Base-by-base conservation (phyloP, 345 rosid genomes). In the Brassica juncea region DNA sequence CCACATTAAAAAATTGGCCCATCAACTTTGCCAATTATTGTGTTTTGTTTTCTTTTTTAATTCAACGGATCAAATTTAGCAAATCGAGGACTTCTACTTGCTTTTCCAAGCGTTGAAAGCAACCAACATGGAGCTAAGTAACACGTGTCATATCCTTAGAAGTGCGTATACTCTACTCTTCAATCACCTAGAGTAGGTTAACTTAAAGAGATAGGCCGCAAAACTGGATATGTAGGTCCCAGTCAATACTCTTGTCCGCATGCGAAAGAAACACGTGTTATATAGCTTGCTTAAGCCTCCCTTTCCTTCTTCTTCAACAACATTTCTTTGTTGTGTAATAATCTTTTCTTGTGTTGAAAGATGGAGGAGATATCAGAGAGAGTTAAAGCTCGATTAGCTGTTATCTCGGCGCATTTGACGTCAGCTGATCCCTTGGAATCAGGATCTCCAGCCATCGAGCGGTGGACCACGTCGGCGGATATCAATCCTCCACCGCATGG, bases 351-450 rank as follows among this genome's bases (percentile, higher is more conserved):
- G 10, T 27, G 65, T 32, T 28, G 2, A 25, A 79, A 23, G 16
- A 82, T 74, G 76, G 86, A 81, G 76, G 85, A 81, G 73, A 25
- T 71, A 31, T 71, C 84, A 4, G 81, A 74, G 44, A 79, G 65
- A 75, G 83, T 79, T 25, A 49, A 72, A 19, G 93, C 95, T 77
- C 85, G 98, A 4, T 80, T 95, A 76, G 92, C 91, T 31, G 91
- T 95, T 28, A 86, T 95, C 47, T 73, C 92, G 0, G 86, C 90
- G 44, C 99, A 93, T 71, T 81, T 95, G 4, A 68, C 79, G 1
- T 70, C 80, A 7, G 27, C 28, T 8, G 14, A 52, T 12, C 21
- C 87, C 28, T 68, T 52, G 4, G 74, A 66, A 0, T 67, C 2
- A 25, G 15, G 19, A 4, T 67, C 83, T 16, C 61, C 81, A n/a